Conservation (phyloP, 805 yeast species). For the Huiozyma sinensis region DNA sequence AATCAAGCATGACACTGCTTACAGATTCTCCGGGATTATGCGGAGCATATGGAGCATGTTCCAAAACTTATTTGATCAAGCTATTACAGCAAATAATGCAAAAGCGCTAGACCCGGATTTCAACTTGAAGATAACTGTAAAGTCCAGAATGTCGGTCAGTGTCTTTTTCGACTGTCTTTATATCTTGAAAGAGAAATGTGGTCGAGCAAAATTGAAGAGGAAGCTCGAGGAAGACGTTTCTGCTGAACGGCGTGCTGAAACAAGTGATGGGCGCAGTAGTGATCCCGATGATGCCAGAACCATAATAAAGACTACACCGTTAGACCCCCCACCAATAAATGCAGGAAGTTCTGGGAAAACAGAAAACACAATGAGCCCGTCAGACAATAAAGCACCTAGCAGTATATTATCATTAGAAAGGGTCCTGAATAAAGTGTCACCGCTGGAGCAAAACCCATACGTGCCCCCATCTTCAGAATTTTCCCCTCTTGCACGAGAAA, state of each 20-base stretch:
- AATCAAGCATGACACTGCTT: slow-evolving; percentile 83
- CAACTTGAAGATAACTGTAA: slow-evolving; percentile 42
- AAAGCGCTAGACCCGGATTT: slow-evolving; percentile 14
- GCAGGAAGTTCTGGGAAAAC: slow-evolving; percentile 14
- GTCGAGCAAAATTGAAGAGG: slow-evolving; percentile 57
- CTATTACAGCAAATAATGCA: slow-evolving; percentile 1
- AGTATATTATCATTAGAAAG: slow-evolving; percentile 2
- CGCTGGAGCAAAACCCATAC: neutral
- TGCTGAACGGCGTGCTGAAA: neutral
- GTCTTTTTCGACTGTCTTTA: slow-evolving; percentile 86
- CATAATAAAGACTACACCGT: slow-evolving; percentile 67
- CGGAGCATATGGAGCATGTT: slow-evolving; percentile 86
- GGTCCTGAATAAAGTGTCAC: slow-evolving; percentile 1
- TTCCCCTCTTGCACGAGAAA: too few relatives aligned
- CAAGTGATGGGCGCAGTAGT: slow-evolving; percentile 10
- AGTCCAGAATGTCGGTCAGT: slow-evolving; percentile 84
- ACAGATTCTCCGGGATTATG: slow-evolving; percentile 88
- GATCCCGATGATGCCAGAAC: slow-evolving; percentile 45
- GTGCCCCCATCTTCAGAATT: neutral
- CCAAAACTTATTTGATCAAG: slow-evolving; percentile 48
- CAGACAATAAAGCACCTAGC: slow-evolving; percentile 4
- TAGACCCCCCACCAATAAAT: slow-evolving; percentile 70
- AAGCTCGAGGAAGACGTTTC: slow-evolving; percentile 8
- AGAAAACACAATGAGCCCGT: slow-evolving; percentile 9
- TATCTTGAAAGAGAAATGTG: slow-evolving; percentile 75